These are phyloP conservation scores for Dioszegia crocea DNA, from an alignment of 768 basidiomycete species.

Conservation along the genomic window DNA sequence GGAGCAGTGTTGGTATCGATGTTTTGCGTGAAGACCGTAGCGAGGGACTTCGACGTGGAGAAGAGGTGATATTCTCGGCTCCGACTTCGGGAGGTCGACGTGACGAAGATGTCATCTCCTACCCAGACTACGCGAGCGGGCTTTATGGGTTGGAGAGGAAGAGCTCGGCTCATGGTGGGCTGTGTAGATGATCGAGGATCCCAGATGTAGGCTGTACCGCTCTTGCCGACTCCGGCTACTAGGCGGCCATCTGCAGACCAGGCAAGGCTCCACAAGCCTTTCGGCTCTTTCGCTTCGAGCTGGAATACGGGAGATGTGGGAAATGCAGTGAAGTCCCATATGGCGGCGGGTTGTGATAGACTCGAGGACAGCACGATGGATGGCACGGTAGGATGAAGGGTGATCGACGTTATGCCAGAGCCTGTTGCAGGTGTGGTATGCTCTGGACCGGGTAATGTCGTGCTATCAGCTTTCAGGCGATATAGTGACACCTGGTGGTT, in stretches of 20 bases:
- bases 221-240: slow-evolving; percentile 25
- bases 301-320: slow-evolving; percentile 3
- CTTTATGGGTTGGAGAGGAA: slow-evolving; percentile 31
- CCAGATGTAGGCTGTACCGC: slow-evolving; percentile 26
- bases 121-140: slow-evolving; percentile 30
- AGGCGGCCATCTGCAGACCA: slow-evolving; percentile 30
- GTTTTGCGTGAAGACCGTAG: slow-evolving; percentile 24
- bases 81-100: slow-evolving; percentile 35
- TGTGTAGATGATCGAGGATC: slow-evolving; percentile 20
- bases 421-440: slow-evolving; percentile 17
- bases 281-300: slow-evolving; percentile 24
- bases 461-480: neutral
- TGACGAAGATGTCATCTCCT: slow-evolving; percentile 30
- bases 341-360: slow-evolving; percentile 9
- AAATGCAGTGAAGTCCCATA: slow-evolving; percentile 29
- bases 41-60: slow-evolving; percentile 8
- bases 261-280: slow-evolving; percentile 30
- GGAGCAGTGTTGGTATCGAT: slow-evolving; percentile 48
- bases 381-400: slow-evolving; percentile 36
- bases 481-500: slow-evolving; percentile 2
- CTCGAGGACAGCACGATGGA: slow-evolving; percentile 25
- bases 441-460: no score
- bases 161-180: slow-evolving; percentile 13
- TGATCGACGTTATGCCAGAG: slow-evolving; percentile 21
- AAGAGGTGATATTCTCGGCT: slow-evolving; percentile 47